These are phyloP conservation scores for Chlorella sp. DNA, from an alignment of 139 green algal genomes.

Conservation along the genomic window DNA sequence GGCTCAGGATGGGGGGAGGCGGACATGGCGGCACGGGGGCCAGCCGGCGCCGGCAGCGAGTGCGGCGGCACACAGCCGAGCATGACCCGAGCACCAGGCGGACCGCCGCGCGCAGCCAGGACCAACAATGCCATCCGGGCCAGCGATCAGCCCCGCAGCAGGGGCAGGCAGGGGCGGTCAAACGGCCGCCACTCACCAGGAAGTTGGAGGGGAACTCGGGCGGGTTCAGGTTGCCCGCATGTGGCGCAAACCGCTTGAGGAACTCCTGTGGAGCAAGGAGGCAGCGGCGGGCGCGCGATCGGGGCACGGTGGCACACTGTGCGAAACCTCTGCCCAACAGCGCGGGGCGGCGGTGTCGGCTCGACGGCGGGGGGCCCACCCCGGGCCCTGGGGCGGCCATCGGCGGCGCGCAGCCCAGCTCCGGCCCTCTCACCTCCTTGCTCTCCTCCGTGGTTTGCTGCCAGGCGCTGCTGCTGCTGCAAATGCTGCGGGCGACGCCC, in stretches of 20 bases:
- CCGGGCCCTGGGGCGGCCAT: not conserved
- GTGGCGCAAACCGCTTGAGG: conserved; percentile 49
- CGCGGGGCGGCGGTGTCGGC: not conserved
- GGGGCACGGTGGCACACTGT: no score
- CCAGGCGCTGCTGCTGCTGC: conserved; percentile 33
- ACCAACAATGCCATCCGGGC: no score
- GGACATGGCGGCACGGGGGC: no score
- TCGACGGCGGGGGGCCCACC: not conserved
- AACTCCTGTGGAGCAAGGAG: conserved; percentile 49
- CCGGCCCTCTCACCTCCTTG: conserved; percentile 40
- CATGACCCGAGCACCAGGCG: no score
- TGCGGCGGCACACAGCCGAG: no score
- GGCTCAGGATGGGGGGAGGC: no score
- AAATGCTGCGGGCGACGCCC: conserved; percentile 24
- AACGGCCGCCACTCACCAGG: not conserved
- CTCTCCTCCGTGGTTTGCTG: conserved; percentile 39
- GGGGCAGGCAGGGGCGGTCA: no score
- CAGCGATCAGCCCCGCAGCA: no score
- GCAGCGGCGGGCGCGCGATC: no score
- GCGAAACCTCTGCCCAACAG: no score
- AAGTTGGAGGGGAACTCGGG: conserved; percentile 63
- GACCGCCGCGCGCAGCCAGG: no score
- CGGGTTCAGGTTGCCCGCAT: conserved; percentile 39
- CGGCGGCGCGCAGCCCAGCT: not conserved
- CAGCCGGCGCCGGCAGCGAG: no score